Evolutionary conservation across 2,329 filamentous ascomycete species (phyloP), one percentile per base, ranked within the genome.

Genomic region (Epichloe sibirici): DNA sequence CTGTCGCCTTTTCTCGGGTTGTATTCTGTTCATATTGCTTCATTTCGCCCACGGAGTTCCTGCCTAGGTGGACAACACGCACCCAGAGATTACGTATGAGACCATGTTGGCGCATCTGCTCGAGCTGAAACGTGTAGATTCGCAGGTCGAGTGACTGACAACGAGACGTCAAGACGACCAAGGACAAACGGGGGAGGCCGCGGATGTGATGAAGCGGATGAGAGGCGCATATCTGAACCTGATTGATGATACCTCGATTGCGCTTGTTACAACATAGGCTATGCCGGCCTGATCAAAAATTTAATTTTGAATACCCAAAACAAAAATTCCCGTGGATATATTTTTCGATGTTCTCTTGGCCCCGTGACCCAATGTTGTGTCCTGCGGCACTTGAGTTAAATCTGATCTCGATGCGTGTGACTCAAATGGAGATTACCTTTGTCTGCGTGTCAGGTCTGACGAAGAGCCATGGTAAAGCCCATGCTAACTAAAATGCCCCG

Each of bases 201-300:
- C 28, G 25, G 5, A 23, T 21, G 31, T 25, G 44, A 45, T 15
- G 23, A 49, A 56, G 7, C 43, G 37, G 39, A 45, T 53, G 57
- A 47, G 50, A 46, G 55, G 56, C 56, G 57, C 56, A 57, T 61
- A 58, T 45, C 13, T 44, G 17, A n/a, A 45, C 42, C 53, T 59
- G 55, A 57, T 60, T 60, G 56, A 65, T 64, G 62, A 66, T 66
- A 67, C 63, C 63, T 62, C 53, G 51, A 60, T 38, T 60, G 57
- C 55, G 55, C 45, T 40, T 53, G 51, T 59, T 52, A 53, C 51
- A 53, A 43, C 54, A 51, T 52, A 50, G 54, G 45, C 55, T 48
- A 6, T 48, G 39, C 38, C 13, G 51, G 39, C 51, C 44, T 45
- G 49, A 55, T 45, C 47, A 49, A 58, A 49, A 58, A 54, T 55